Evolutionary conservation across 352 stramenopile genomes (phyloP).

Genomic region (Halophytophthora polymorphica): DNA sequence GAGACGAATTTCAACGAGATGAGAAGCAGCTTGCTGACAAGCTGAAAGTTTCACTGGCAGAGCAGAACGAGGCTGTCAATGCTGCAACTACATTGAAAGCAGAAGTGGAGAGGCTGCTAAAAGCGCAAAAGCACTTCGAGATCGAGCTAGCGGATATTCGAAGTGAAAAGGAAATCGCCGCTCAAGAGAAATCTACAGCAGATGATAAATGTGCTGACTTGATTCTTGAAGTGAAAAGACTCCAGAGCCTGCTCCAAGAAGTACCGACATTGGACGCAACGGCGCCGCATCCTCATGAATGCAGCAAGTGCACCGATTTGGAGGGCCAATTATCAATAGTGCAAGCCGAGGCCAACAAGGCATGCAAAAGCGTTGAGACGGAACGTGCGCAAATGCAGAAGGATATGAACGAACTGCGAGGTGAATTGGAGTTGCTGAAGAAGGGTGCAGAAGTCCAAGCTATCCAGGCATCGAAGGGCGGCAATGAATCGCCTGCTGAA

Average conservation of each 20-base stretch:
- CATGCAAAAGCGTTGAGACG: conserved; percentile 3
- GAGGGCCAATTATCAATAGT: conserved; percentile 8
- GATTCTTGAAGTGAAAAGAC: conserved; percentile 7
- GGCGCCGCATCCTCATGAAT: too few relatives aligned
- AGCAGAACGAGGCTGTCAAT: conserved; percentile 20
- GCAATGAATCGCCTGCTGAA: neutral
- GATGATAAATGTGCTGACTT: conserved; percentile 8
- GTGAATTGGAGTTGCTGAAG: conserved; percentile 8
- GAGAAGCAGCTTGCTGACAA: conserved; percentile 30
- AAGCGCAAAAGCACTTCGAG: conserved; percentile 14
- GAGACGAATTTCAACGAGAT: conserved; percentile 33
- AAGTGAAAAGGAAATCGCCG: conserved; percentile 11
- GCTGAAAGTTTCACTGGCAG: conserved; percentile 25
- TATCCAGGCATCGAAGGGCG: conserved; percentile 6
- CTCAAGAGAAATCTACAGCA: conserved; percentile 12
- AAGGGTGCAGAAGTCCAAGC: conserved; percentile 1
- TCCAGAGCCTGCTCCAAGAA: conserved; percentile 12
- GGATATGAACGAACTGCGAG: conserved; percentile 12
- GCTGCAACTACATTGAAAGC: conserved; percentile 24
- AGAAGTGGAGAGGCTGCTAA: conserved; percentile 24
- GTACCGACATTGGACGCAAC: neutral
- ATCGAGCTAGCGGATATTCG: conserved; percentile 16
- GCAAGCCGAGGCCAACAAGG: conserved; percentile 3
- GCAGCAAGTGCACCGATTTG: neutral
- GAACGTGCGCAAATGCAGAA: conserved; percentile 6